A percentile compares a stretch with the other conserved stretches of the same genome.
These are phyloP conservation scores for Odontarrhena argentea DNA, from an alignment of 345 rosid genomes.

Conservation along the genomic window DNA sequence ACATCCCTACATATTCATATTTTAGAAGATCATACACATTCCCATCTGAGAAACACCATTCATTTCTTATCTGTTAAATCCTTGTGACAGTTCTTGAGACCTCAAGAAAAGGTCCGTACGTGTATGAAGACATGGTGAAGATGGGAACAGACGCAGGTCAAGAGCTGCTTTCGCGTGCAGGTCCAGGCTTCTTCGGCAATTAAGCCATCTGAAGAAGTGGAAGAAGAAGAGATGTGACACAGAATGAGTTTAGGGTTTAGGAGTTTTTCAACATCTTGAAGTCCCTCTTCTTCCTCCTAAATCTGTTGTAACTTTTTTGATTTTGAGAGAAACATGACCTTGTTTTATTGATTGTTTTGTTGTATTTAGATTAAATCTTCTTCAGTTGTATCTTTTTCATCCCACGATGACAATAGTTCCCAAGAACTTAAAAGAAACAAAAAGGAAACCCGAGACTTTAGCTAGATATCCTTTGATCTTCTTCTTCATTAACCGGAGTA, in stretches of 20 bases:
- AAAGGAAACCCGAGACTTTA: constrained; percentile 31
- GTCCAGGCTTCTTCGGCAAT: constrained; percentile 80
- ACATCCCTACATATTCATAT: background rate
- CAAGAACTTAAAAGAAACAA: constrained; percentile 3
- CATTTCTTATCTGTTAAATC: constrained; percentile 26
- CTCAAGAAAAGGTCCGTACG: constrained; percentile 74
- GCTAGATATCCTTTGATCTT: constrained; percentile 72
- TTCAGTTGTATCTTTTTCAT: constrained; percentile 21
- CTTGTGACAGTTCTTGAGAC: constrained; percentile 83
- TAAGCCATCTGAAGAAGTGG: constrained; percentile 40
- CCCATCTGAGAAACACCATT: constrained; percentile 1
- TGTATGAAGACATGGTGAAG: constrained; percentile 68
- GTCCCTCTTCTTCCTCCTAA: constrained; percentile 25
- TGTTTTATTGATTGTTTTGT: constrained; percentile 30
- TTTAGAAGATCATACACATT: background rate
- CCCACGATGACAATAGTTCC: background rate
- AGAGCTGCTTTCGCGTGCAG: constrained; percentile 80
- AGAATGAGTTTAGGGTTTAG: constrained; percentile 37
- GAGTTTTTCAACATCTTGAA: constrained; percentile 25
- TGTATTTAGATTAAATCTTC: constrained; percentile 28
- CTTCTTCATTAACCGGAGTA: constrained; percentile 76
- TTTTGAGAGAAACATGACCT: constrained; percentile 36
- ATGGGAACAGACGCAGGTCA: constrained; percentile 95
- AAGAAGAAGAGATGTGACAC: constrained; percentile 27
- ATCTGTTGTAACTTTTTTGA: constrained; percentile 43